Conservation (phyloP, 257 asterid genomes). For the Lycium ferocissimum region DNA sequence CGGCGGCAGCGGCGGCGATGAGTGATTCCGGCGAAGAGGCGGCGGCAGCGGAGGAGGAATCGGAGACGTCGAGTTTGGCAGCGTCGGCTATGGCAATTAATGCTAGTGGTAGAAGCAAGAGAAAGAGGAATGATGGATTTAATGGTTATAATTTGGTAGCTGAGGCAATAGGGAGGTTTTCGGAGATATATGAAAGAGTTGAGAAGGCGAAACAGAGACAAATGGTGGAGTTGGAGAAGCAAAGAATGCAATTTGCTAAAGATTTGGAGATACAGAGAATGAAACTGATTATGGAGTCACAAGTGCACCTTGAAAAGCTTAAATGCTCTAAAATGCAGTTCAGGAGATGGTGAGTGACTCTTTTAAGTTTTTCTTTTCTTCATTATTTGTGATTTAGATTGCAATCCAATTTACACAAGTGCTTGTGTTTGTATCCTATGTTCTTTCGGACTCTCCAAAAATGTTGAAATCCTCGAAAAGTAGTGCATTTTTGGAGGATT, state of each 20-base stretch:
- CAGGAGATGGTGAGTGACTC: constrained; percentile 54
- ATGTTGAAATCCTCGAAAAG: not conserved
- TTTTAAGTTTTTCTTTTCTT: not conserved
- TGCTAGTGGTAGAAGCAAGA: constrained; percentile 40
- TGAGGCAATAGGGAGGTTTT: constrained; percentile 71
- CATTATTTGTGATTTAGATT: constrained; percentile 3
- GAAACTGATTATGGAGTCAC: constrained; percentile 79
- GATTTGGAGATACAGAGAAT: constrained; percentile 92
- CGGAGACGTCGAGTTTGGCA: constrained; percentile 38
- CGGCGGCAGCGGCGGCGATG: constrained; percentile 73
- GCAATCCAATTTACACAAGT: not conserved
- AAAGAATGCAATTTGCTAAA: constrained; percentile 81
- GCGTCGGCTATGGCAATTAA: constrained; percentile 29
- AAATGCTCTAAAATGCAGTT: constrained; percentile 55
- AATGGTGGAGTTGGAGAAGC: constrained; percentile 90
- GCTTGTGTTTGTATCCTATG: not conserved
- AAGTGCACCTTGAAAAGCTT: constrained; percentile 69
- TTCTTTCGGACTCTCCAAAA: not conserved
- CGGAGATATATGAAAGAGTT: constrained; percentile 70
- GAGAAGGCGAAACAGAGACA: constrained; percentile 85
- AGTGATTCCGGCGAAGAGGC: constrained; percentile 43
- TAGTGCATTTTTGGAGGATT: not conserved
- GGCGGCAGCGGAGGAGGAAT: constrained; percentile 44
- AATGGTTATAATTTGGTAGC: constrained; percentile 69
- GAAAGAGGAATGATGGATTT: constrained; percentile 41